Base-by-base conservation (phyloP, 1,284 basidiomycete species). In the Ustilago sp. region DNA sequence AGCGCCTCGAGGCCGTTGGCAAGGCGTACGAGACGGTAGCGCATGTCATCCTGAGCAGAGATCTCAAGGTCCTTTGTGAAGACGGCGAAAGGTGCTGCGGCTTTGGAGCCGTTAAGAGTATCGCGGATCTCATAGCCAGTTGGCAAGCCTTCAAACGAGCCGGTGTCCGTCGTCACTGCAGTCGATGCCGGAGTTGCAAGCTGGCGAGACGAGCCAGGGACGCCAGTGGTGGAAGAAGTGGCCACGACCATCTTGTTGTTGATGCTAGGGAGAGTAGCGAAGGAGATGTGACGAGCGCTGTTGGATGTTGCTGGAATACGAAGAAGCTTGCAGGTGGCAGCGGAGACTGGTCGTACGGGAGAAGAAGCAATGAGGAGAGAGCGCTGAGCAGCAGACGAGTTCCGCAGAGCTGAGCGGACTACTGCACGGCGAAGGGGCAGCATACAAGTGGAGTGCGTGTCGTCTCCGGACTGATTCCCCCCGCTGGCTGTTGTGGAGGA, bases 1-100 rank as follows among this genome's bases (percentile, higher is more conserved):
- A 93, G 91, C 1, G 91, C 94, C 78, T 95, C 91, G 17, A 99
- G 88, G 2, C 93, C 94, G 85, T 99, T 99, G 9, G 91, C 89
- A 3, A 99, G 90, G 55, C 89, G 90, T 66, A 99, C 93, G 61
- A 96, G 87, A 64, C 93, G 71, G 67, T 86, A 86, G 32, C 67
- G 69, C 68, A 74, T 65, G 56, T 78, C 72, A 69, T 78, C 76
- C 23, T 70, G 76, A 15, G 76, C 67, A 1, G 76, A 73, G 15
- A 74, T 35, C 43, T 78, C 76, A 35, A 80, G 67, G 34, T 75
- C 76, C 50, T 72, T 68, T 45, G 76, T 78, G 71, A 80, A 83
- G 62, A 83, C 79, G 23, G 82, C 82, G 39, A 78, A 82, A 5
- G 74, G 77, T 8, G 79, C 69, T 6, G 72, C 52, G 4, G 76